Evolutionary conservation across 371 early-diverging fungal species (phyloP), one percentile per base, ranked within the genome.

Genomic region (Catenaria anguillulae): DNA sequence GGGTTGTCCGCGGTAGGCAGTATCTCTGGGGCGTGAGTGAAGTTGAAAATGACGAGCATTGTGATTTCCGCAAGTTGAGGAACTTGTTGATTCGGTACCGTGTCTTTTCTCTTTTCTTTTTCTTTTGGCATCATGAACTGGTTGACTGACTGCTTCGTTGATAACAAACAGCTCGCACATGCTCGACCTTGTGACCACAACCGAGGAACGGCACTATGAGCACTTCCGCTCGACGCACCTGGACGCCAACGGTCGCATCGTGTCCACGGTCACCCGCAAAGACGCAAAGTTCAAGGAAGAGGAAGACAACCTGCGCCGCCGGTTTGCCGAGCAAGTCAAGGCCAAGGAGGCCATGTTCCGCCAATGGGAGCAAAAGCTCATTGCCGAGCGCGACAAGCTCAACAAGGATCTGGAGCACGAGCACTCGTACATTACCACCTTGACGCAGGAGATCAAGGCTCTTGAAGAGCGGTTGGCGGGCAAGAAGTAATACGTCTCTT

Each of bases 291-390:
- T 90, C 81, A 85, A 89, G 73, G 92, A 93, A 55, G 93, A 94
- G 71, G 97, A 97, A 71, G 97, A 93, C 65, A 75, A 75, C 21
- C 81, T 97, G 64, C 83, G 93, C 64, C 86, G 87, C 71, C 79
- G 86, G 36, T 94, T 97, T 71, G 91, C 95, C 52, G 93, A 94
- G 69, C 92, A 95, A 70, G 96, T 95, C 61, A 83, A 90, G 61
- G 65, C 82, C 64, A 95, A 97, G 73, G 97, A 97, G 77, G 82
- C 83, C 71, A 75, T 95, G 54, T 97, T 97, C 84, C 83, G 94
- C 67, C 84, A 87, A 70, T 97, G 97, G 97, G 97, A 95, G 72
- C 90, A 91, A 69, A 88, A 89, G 86, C 81, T 93, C 29, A 92
- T 95, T 73, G 84, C 85, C 62, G 95, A 97, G 74, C 83, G 97